Evolutionary conservation across 331 rosid species (phyloP), one percentile per base, ranked within the genome.

Genomic region (Stylosanthes scabra): DNA sequence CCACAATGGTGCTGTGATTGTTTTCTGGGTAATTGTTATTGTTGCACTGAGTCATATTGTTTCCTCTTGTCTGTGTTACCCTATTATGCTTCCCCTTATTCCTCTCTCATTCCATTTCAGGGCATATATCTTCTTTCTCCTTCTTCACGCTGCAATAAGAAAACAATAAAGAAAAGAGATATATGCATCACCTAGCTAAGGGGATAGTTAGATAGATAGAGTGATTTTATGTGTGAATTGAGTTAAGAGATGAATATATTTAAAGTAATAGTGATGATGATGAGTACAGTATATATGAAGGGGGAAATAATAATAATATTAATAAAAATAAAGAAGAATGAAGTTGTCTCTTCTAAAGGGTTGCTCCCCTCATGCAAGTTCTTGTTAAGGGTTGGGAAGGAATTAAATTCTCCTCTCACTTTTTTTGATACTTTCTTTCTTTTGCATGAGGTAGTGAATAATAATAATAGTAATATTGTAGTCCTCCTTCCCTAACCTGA

Each of bases 11-110:
- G 76, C 66, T 72, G 42, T 78, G 73, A 74, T 69, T 84, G 46
- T 74, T 76, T 54, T 74, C 83, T 37, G 74, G 66, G 10, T 84
- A 83, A 29, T 29, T 4, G 3, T 29, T 29, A 29, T 4, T 29
- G 73, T 81, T 86, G 86, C 92, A 87, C 84, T 82, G 87, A 73
- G 91, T 88, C 93, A 88, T 90, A n/a, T n/a, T 29, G 3, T 29
- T 68, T 84, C 72, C 81, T 82, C 27, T 14, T 29, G 34, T 29
- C 2, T 45, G 34, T 75, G 50, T 66, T 63, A 82, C 70, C 51
- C 80, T 71, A 72, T 79, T n/a, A n/a, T n/a, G 34, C 3, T 29
- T 29, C 34, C 34, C 34, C 71, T 52, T 50, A n/a, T n/a, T 61
- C 27, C 76, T 46, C 73, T 65, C 60, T 57, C 76, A 82, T 76